Evolutionary conservation across 345 rosid genomes (phyloP), one percentile per base, ranked within the genome.

Genomic region (Noccaea caerulescens): DNA sequence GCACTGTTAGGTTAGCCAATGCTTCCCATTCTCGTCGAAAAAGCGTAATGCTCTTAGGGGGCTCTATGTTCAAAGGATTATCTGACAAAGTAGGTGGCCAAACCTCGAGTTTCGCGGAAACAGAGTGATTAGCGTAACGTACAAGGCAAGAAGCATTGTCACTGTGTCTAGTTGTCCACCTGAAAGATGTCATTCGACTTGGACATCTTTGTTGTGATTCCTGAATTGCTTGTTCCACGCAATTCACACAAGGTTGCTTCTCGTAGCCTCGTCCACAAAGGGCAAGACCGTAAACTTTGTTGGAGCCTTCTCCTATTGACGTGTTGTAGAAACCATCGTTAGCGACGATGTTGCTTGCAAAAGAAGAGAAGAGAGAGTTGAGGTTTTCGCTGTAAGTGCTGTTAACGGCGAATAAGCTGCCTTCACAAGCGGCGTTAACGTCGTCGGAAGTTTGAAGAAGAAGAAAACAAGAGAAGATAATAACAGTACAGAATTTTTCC

Each of bases 321-420:
- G 75, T 38, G 13, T 58, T 57, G 56, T 63, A 73, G 71, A 69
- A 80, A 32, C 80, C 80, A 6, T 51, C 61, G 5, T 45, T 75
- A 5, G 47, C 41, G 47, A 18, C 42, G 23, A 37, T 54, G 23
- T 69, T 69, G 20, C 37, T 43, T 33, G 56, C 46, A 18, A 57
- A 65, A 57, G 73, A 57, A 69, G 65, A 57, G 10, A 66, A 66
- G n/a, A 66, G 61, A 10, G 61, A 39, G 62, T 67, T 30, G 20
- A 66, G 60, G 39, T 52, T 39, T 13, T 38, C 39, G 27, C 50
- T 52, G 71, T 52, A 52, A 39, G 60, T 66, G 43, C 68, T 63
- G 42, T 63, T 63, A 14, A 14, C 68, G 20, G 54, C 54, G 30
- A 45, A 63, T 46, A 39, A 66, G 11, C 50, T 66, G 41, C 50